Evolutionary conservation across 352 stramenopile genomes (phyloP), one percentile per base, ranked within the genome.

Genomic region (Pilasporangium apinafurcum): DNA sequence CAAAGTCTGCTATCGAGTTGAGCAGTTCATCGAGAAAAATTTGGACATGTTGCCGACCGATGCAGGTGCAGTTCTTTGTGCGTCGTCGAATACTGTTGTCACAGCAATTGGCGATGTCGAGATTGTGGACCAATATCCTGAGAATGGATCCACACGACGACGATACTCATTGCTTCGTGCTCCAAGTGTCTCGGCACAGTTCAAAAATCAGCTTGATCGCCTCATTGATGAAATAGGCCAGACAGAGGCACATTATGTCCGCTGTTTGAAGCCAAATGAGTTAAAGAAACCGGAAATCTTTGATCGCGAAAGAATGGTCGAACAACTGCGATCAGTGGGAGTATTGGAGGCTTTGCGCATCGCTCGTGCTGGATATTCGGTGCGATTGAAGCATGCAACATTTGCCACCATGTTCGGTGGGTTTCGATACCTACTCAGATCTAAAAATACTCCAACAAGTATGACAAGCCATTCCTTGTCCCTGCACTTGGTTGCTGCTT

Each of bases 261-360:
- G 97, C 29, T 99, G 97, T 56, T 68, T 99, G 3, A 99, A 99
- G 67, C 95, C 97, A 30, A 99, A 99, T 54, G 94, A 98, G 62
- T 44, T 84, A 2, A 89, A 90, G 55, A 72, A 68, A 25, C 40
- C 80, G 3, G 59, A 61, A 9, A 52, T 71, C 16, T 87, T 92
- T 22, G 62, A 91, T 52, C 75, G 73, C 24, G 59, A 74, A 37
- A 86, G 95, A 27, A 95, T 98, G 74, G 86, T 98, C 4, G 88
- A 99, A 44, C 97, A 99, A 67, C 86, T 99, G 28, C 82, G 90
- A 14, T 99, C 95, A 21, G 95, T 96, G 35, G 96, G 96, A 36
- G 88, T 99, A 5, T 60, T 99, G 7, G 95, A 98, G 53, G 95
- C 95, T 8, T 84, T 98, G 9, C 78, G 90, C 8, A 97, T 99